Base-by-base conservation (phyloP, 768 basidiomycete genomes). In the Mycena sanguinolenta region DNA sequence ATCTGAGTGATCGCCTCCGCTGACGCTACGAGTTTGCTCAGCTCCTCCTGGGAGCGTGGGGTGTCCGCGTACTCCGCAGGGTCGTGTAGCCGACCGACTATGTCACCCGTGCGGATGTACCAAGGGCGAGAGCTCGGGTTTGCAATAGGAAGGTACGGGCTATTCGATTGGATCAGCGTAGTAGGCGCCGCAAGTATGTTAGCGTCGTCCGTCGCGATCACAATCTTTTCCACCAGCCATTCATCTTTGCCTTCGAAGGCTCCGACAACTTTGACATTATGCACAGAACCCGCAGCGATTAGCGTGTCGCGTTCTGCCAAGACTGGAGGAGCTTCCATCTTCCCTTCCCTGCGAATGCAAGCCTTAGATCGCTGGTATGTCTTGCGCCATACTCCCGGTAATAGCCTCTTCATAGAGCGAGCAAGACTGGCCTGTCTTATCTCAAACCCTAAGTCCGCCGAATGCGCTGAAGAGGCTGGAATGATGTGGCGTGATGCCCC, bases 161-260 rank as follows among this genome's bases (percentile, higher is more conserved):
- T 19, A 8, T 23, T 21, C 5, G 70, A 21, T 1, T 50, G 23
- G 2, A 57, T 57, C 17, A 21, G 32, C 9, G 54, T 57, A 8
- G 54, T 57, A 3, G 54, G 54, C 4, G 54, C 34, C 1, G 54
- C 54, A 2, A 57, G 3, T 1, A 57, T 32, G 34, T 32, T 57
- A 32, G 19, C 54, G 21, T 57, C 54, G 6, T 57, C 54, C 1
- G 32, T 36, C 7, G 54, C 5, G 1, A 57, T 57, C 2, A 19
- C 13, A 3, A 71, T n/a, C 54, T 67, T 70, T 30, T 74, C 75
- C 1, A 75, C 65, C 4, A 75, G 23, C 75, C 75, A 75, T 4
- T 70, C 62, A 1, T 58, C 17, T 5, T 46, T 3, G 13, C 58
- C 71, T 8, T 58, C 64, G 21, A 70, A 2, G 67, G 59, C 0